phyloP scores from a whole-genome alignment of 2,329 filamentous ascomycete species.

The Colletotrichum spinosum region DNA sequence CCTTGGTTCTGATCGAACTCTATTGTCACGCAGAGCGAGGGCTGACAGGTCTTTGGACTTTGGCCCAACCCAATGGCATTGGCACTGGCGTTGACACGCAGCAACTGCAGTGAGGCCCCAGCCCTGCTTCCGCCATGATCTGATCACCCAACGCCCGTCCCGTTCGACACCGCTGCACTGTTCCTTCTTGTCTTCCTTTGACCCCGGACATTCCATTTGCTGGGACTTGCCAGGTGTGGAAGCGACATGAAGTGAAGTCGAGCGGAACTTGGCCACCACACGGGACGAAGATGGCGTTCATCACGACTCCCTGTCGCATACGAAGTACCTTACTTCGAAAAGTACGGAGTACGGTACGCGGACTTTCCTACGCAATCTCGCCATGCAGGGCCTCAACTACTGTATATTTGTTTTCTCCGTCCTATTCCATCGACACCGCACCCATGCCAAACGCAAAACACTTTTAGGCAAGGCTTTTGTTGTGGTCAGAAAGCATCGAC shows the following conservation, averaged over 20 bases:
- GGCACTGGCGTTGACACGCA: conserved; percentile 25
- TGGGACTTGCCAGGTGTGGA: conserved; percentile 21
- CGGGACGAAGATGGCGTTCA: conserved; percentile 19
- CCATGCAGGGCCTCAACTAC: not conserved
- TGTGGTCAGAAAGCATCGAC: not conserved
- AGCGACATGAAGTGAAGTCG: conserved; percentile 23
- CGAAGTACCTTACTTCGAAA: too few species aligned
- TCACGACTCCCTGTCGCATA: too few species aligned
- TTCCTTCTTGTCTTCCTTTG: too few species aligned
- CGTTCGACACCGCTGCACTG: not conserved
- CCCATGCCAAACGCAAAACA: conserved; percentile 32
- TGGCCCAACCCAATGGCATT: conserved; percentile 10
- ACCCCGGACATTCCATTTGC: conserved; percentile 13
- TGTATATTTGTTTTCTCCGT: too few species aligned
- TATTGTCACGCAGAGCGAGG: not conserved
- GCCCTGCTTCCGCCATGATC: conserved; percentile 25
- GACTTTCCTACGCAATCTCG: conserved; percentile 8
- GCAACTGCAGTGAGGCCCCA: conserved; percentile 11
- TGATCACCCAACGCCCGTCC: conserved; percentile 28
- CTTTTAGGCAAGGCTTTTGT: conserved; percentile 19
- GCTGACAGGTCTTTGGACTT: not conserved
- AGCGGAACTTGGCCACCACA: conserved; percentile 27
- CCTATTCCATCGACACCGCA: not conserved
- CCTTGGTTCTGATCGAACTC: conserved; percentile 20
- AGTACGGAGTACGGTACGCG: not conserved